Base-by-base conservation (phyloP, 1,139 yeast genomes). In the Blastobotrys aristatus region DNA sequence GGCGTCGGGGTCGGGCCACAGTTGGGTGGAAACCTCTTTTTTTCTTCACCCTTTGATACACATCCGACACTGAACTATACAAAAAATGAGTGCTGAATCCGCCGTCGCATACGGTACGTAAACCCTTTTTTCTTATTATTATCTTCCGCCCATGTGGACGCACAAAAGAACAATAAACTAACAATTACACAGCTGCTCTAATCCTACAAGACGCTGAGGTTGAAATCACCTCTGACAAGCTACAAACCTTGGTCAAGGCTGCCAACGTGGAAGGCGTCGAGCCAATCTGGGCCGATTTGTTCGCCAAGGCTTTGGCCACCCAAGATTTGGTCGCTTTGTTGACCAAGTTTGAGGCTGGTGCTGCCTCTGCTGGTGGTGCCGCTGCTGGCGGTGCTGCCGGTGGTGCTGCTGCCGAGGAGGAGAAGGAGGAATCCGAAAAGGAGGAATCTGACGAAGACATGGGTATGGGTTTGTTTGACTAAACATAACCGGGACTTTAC, bases 261-360 rank as follows among this genome's bases (percentile, higher is more conserved):
- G 96, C 96, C 66, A 87, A 88, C 73, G 84, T 92, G 67, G 59
- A 57, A 52, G 75, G 77, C 57, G 83, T 88, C 66, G 96, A 89
- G 70, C 70, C 76, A 66, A 79, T 87, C 77, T 90, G 97, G 97
- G 85, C 96, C 69, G 90, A 87, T 68, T 80, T 86, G 68, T 92
- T 77, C 79, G 94, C 97, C 68, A 85, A 87, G 80, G 97, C 97
- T 71, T 81, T 92, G 69, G 95, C 84, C 75, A 96, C 96, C 73
- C 86, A 87, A 79, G 81, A 90, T 82, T 76, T 92, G 72, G 88
- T 89, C 82, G 90, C 85, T 68, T 77, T 88, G 71, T 79, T 87
- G 71, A 48, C 48, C 46, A 30, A 33, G 36, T 78, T 87, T 75
- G 81, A 86, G 66, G 73, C 79, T 59, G 81, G 80, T 64, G 79